Evolutionary conservation across 345 rosid genomes (phyloP), one percentile per base, ranked within the genome.

Genomic region (Eucalyptus brandiana): DNA sequence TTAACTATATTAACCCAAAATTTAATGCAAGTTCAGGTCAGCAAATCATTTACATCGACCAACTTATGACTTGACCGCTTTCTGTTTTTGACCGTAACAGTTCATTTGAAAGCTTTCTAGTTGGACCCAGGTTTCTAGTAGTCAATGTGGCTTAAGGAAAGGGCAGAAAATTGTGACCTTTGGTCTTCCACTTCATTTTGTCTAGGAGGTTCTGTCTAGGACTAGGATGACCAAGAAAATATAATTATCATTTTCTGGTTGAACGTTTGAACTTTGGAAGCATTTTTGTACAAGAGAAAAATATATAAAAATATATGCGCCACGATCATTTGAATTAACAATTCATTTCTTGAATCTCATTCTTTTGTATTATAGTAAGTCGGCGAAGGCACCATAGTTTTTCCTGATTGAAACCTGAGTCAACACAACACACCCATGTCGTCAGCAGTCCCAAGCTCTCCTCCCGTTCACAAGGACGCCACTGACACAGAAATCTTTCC

Each of bases 401-500:
- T 76, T 53, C 58, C 76, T 65, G 76, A 65, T n/a, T n/a, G 40
- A 65, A 65, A 65, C 62, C 62, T 24, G 5, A 56, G 0, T 56
- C 30, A 56, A 56, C 30, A 23, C 97, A 9, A 56, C 95, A 34
- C 44, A 21, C 47, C 28, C 28, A 15, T 65, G 76, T 65, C 76
- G 9, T 65, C 76, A 12, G 16, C 83, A 40, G 83, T 40, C 47
- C 28, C 16, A 1, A 40, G 13, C 45, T 76, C 83, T 72, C 87
- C 80, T 69, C 49, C 30, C 86, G 45, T 34, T 11, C 51, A 90
- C 90, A 76, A 76, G 83, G 26, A 92, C 93, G 94, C 87, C 96
- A 88, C 44, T 86, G 67, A 54, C 92, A 69, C 62, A 42, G 81
- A 62, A 42, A 47, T 72, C 85, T 48, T 47, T 67, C 86, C 4